Evolutionary conservation across 345 rosid species (phyloP).

Genomic region (Firmiana major): DNA sequence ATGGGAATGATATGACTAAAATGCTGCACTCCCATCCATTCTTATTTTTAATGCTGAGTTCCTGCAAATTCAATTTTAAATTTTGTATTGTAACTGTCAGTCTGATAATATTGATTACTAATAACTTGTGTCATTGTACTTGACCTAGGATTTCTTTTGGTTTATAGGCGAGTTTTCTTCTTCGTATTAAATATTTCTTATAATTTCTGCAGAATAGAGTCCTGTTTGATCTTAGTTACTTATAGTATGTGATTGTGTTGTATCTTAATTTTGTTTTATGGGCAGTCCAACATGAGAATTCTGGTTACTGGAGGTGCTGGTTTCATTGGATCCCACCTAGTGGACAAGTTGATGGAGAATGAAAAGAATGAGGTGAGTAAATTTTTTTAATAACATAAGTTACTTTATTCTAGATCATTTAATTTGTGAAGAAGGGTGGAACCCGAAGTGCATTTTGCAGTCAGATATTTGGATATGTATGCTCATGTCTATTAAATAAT

Average conservation of each 20-base stretch:
- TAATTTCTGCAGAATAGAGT: not conserved
- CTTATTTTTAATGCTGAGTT: not conserved
- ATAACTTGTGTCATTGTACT: not conserved
- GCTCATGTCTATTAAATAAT: not conserved
- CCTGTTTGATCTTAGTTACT: not conserved
- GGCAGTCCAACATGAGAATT: constrained; percentile 93
- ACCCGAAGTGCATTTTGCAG: not conserved
- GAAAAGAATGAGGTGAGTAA: constrained; percentile 75
- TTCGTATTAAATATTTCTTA: not conserved
- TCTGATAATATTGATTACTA: too few species aligned
- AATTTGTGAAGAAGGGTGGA: not conserved
- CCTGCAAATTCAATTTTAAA: not conserved
- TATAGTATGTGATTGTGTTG: not conserved
- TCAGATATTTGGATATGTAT: not conserved
- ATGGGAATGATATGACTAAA: not conserved
- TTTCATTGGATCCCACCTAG: constrained; percentile 96
- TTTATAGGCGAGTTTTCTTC: not conserved
- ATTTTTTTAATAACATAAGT: too few species aligned
- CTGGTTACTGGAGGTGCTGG: constrained; percentile 97
- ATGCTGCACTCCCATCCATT: not conserved
- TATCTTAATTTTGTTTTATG: constrained; percentile 9
- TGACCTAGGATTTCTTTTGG: not conserved
- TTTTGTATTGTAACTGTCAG: too few species aligned
- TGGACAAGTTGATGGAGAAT: constrained; percentile 88
- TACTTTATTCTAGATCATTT: too few species aligned